Percentiles rank a stretch among this genome's conserved stretches.
phyloP scores from a whole-genome alignment of 352 stramenopile genomes.

The Pythium chondricola region DNA sequence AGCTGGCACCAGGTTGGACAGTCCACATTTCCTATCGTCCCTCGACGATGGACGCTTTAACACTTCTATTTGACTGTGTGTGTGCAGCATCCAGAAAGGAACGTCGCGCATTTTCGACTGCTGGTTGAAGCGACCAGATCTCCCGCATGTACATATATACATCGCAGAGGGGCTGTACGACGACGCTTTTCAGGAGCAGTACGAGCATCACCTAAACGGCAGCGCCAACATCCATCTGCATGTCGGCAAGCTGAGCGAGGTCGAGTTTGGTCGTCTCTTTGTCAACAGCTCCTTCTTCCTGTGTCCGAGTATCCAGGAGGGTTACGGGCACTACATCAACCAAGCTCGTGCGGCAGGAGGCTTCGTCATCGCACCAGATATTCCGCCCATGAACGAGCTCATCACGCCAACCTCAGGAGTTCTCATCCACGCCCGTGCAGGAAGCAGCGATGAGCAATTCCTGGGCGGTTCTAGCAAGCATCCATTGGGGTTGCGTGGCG shows the following conservation, averaged over 20 bases:
- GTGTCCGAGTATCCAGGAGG: conserved; percentile 48
- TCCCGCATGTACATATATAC: conserved; percentile 43
- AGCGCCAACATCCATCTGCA: conserved; percentile 23
- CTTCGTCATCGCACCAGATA: conserved; percentile 38
- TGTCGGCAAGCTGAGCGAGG: conserved; percentile 21
- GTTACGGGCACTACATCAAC: conserved; percentile 64
- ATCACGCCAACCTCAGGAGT: conserved; percentile 33
- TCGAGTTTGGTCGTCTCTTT: conserved; percentile 44
- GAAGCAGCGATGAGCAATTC: conserved; percentile 37
- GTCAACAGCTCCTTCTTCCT: conserved; percentile 43
- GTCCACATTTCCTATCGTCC: no score
- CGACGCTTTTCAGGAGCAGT: conserved; percentile 23
- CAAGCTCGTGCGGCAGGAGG: conserved; percentile 35
- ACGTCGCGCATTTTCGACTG: conserved; percentile 39
- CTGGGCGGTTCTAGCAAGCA: conserved; percentile 35
- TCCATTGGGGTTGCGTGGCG: conserved; percentile 18
- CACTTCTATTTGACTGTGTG: no score
- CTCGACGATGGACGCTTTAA: no score
- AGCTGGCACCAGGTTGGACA: no score
- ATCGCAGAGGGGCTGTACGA: conserved; percentile 37
- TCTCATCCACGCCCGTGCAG: conserved; percentile 28
- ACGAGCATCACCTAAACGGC: conserved; percentile 9
- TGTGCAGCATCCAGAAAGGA: conserved; percentile 49
- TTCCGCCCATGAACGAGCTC: conserved; percentile 60
- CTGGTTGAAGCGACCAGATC: conserved; percentile 37